Evolutionary conservation across 345 rosid species (phyloP), one percentile per base, ranked within the genome.

Genomic region (Pugionium cornutum): DNA sequence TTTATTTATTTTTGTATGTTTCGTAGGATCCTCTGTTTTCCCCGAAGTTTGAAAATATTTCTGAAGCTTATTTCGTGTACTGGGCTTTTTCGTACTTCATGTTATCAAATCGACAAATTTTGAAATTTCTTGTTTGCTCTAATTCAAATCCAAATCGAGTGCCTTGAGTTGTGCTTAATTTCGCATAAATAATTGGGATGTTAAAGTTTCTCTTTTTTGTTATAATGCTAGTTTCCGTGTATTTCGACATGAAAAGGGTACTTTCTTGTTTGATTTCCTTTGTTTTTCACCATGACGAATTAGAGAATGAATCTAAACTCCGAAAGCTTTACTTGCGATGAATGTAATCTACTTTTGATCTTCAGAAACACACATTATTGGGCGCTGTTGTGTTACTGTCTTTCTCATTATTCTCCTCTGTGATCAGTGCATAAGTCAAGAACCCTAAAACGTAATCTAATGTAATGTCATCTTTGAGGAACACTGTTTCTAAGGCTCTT

Each of bases 401-500:
- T 18, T 56, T 1, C 49, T 55, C 55, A 29, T 56, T 1, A n/a
- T 3, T 67, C 10, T 34, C 54, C 1, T 66, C 4, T 34, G 8
- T n/a, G 31, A 35, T 28, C 39, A 41, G 41, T 49, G 41, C 46
- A 52, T 3, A 25, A 43, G 4, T 39, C 44, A 49, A 26, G 27
- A 33, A 9, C 37, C 4, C 43, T 2, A 18, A 18, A 18, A 18
- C 18, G 18, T 18, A 18, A 18, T 18, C 18, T 18, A 18, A 18
- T 18, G 18, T 18, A 18, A 18, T 18, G 18, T 18, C 18, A 18
- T 18, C 18, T 18, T 18, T 18, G 18, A 18, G 18, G 18, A 18
- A 3, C 30, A 50, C 3, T 62, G 56, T 61, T 35, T 53, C 32
- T 7, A 61, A 58, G 18, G 55, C 31, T 33, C 44, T 48, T 64